A percentile compares a stretch with the other conserved stretches of the same genome.
These are phyloP conservation scores for Diaporthe sp. DNA, from an alignment of 2,329 filamentous ascomycete genomes.

Conservation along the genomic window DNA sequence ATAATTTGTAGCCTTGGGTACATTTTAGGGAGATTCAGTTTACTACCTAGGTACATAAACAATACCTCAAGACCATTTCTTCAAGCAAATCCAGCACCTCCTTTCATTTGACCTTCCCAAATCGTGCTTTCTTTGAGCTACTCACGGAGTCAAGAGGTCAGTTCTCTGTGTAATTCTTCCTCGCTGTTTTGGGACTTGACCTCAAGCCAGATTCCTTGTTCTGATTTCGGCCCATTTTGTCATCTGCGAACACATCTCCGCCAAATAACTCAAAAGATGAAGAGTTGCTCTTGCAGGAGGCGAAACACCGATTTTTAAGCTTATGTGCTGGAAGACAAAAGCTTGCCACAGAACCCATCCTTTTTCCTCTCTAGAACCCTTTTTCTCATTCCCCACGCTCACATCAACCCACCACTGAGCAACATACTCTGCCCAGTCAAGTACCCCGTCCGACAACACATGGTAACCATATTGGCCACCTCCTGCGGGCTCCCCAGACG, in stretches of 20 bases:
- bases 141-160: background rate
- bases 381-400: background rate
- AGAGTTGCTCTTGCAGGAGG: background rate
- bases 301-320: background rate
- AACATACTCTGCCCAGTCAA: slow-evolving; percentile 69
- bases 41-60: too few relatives aligned
- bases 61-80: too few relatives aligned
- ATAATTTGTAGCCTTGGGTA: background rate
- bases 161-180: background rate
- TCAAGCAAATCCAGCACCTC: background rate
- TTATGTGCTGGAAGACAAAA: background rate
- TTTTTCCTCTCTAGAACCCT: background rate
- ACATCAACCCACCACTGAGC: slow-evolving; percentile 65
- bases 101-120: background rate
- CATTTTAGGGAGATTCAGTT: background rate
- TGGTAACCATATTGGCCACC: slow-evolving; percentile 71
- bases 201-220: background rate
- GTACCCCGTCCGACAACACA: slow-evolving; percentile 72
- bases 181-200: background rate
- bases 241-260: background rate
- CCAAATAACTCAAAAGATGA: background rate
- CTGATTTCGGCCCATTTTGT: background rate
- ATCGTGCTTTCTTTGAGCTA: background rate
- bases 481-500: slow-evolving; percentile 70
- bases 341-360: background rate